phyloP scores from a whole-genome alignment of 768 basidiomycete genomes.

The Pleurotus sapidus region DNA sequence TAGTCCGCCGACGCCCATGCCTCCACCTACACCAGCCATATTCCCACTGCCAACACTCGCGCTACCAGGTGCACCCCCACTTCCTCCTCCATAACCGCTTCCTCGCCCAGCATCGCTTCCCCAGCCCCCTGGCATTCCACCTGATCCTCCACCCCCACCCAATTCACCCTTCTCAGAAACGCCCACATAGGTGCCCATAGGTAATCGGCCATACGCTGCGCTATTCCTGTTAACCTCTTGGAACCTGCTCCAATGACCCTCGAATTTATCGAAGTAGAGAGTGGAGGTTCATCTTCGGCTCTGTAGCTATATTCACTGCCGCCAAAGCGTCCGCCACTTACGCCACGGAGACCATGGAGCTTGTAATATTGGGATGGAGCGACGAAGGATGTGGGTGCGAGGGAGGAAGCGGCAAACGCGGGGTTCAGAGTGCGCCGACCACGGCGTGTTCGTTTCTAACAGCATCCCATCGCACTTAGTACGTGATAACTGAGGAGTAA shows the following conservation, averaged over 20 bases:
- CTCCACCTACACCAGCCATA: constrained; percentile 6
- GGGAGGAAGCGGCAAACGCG: constrained; percentile 65
- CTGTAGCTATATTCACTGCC: constrained; percentile 29
- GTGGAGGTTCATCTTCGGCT: constrained; percentile 36
- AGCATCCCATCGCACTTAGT: neutral
- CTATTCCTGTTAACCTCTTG: constrained; percentile 70
- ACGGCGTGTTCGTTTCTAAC: constrained; percentile 27
- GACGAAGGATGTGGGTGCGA: constrained; percentile 74
- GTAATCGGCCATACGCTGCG: constrained; percentile 51
- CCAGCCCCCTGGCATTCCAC: neutral
- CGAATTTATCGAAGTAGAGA: constrained; percentile 59
- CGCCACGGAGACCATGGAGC: constrained; percentile 56
- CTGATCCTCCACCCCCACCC: neutral
- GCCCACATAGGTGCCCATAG: constrained; percentile 55
- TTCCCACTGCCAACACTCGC: constrained; percentile 5
- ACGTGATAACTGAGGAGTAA: neutral
- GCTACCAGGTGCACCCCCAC: neutral
- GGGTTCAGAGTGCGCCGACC: constrained; percentile 54
- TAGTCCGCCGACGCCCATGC: constrained; percentile 4
- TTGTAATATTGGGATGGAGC: constrained; percentile 81
- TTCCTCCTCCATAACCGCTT: neutral
- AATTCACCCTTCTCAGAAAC: constrained; percentile 50
- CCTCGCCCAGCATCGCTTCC: neutral
- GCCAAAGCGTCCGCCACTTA: constrained; percentile 57
- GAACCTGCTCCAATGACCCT: constrained; percentile 66